Conservation (phyloP, 305 asterid genomes). For the Fraxinus albicans region DNA sequence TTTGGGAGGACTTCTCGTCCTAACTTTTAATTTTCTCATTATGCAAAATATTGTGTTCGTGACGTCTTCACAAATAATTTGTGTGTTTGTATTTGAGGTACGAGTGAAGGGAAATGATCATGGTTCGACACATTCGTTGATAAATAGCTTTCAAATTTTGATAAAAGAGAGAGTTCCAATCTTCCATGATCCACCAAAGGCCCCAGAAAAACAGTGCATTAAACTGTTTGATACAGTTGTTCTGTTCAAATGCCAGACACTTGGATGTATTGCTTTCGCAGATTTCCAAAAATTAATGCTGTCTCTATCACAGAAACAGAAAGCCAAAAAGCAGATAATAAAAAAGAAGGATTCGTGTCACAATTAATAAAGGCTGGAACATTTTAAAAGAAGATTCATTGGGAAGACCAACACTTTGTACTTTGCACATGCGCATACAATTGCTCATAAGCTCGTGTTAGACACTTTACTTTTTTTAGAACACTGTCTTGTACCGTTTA, state of each 20-base stretch:
- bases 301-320: not conserved
- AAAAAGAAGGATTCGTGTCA: not conserved
- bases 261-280: not conserved
- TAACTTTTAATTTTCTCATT: not conserved
- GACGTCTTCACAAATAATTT: not conserved
- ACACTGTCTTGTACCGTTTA: not conserved
- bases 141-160: not conserved
- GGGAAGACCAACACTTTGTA: not conserved
- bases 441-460: not conserved
- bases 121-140: not conserved
- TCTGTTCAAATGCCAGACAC: not conserved
- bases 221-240: not conserved
- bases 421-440: not conserved
- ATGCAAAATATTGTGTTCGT: not conserved
- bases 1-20: not conserved
- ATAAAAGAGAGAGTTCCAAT: not conserved
- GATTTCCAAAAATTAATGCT: not conserved
- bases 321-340: not conserved
- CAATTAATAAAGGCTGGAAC: too few relatives aligned
- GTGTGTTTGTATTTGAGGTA: not conserved
- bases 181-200: not conserved
- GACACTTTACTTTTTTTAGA: not conserved
- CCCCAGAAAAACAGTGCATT: not conserved
- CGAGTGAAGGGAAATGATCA: not conserved
- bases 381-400: too few relatives aligned